phyloP scores from a whole-genome alignment of 352 stramenopile species.

The Phytophthora idaei region DNA sequence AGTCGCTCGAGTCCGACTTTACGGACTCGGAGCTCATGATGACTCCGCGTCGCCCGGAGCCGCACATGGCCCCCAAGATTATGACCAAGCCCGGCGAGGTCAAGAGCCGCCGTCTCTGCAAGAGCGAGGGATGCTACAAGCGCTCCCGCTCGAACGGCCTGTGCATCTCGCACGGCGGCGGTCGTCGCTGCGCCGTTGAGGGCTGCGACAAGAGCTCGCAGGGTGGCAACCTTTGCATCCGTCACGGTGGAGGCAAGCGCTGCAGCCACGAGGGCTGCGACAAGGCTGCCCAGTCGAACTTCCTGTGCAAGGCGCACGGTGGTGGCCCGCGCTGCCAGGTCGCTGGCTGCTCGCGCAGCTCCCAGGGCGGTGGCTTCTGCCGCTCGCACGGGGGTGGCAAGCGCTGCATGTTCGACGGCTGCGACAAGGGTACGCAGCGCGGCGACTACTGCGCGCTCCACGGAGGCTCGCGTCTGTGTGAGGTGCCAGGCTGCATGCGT shows the following conservation, averaged over 20 bases:
- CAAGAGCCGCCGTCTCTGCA: conserved; percentile 68
- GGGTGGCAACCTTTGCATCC: conserved; percentile 85
- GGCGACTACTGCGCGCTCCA: conserved; percentile 88
- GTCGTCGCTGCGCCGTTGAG: conserved; percentile 75
- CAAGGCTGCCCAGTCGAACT: conserved; percentile 86
- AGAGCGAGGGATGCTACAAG: conserved; percentile 83
- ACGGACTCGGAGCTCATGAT: conserved; percentile 78
- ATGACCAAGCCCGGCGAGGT: conserved; percentile 21
- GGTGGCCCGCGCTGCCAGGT: conserved; percentile 82
- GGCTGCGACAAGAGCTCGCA: conserved; percentile 85
- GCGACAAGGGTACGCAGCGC: conserved; percentile 87
- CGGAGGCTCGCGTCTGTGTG: conserved; percentile 84
- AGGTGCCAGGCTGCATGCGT: conserved; percentile 79
- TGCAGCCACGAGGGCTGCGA: conserved; percentile 80
- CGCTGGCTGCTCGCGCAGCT: conserved; percentile 66
- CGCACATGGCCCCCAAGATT: conserved; percentile 20
- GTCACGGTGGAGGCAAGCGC: conserved; percentile 84
- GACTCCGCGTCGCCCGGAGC: conserved; percentile 38
- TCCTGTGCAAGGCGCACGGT: conserved; percentile 88
- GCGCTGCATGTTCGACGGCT: conserved; percentile 84
- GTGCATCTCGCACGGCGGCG: conserved; percentile 87
- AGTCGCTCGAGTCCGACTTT: conserved; percentile 72
- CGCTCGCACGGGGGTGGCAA: conserved; percentile 88
- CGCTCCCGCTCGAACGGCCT: conserved; percentile 85
- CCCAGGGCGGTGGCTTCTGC: conserved; percentile 82